Evolutionary conservation across 2,329 filamentous ascomycete genomes (phyloP).

Genomic region (Aaosphaeria pasadenensis): DNA sequence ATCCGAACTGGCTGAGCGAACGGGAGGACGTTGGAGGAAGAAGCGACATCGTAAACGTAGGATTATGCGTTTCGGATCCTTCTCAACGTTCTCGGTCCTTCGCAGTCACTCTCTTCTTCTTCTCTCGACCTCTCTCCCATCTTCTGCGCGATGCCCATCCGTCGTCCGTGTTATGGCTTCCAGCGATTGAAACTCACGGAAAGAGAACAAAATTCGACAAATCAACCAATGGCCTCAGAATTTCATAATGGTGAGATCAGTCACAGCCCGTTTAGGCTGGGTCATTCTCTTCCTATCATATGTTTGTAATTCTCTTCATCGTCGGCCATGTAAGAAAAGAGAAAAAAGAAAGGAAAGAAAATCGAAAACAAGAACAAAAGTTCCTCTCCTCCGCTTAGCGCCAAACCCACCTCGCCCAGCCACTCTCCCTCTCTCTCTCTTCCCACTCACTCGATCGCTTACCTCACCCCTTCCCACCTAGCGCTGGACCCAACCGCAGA

Average conservation of each 20-base stretch:
- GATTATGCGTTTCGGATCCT: too few species aligned
- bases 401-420: too few species aligned
- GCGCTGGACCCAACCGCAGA: constrained; percentile 2
- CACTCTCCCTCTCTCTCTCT: too few species aligned
- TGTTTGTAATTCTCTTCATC: constrained; percentile 29
- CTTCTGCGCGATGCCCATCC: too few species aligned
- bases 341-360: constrained; percentile 3
- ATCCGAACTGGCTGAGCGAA: too few species aligned
- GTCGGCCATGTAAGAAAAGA: constrained; percentile 30
- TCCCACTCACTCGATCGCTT: constrained; percentile 2
- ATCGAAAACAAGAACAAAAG: neutral
- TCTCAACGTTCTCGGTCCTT: too few species aligned
- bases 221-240: constrained; percentile 32
- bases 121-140: too few species aligned
- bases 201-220: neutral
- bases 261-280: constrained; percentile 19
- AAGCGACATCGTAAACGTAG: too few species aligned
- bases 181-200: too few species aligned
- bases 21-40: too few species aligned
- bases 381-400: neutral
- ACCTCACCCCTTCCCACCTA: constrained; percentile 8
- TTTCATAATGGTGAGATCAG: constrained; percentile 31
- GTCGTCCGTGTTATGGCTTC: too few species aligned
- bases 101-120: too few species aligned
- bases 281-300: constrained; percentile 43